Conservation (phyloP, 768 basidiomycete genomes). For the Naganishia vishniacii region DNA sequence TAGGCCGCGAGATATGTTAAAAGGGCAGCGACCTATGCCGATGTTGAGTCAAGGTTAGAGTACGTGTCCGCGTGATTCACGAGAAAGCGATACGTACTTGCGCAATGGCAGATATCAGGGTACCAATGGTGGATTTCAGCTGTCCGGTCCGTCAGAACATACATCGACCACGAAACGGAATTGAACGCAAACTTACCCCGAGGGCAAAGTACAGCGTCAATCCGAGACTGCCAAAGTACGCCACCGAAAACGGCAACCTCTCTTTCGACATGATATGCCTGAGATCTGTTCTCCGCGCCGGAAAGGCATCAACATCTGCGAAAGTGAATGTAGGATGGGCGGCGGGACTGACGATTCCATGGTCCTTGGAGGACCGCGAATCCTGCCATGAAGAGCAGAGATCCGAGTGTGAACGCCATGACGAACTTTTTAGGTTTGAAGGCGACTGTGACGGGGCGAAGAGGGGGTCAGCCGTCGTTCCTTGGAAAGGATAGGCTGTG, state of each 20-base stretch:
- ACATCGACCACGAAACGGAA: neutral
- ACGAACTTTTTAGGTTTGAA: conserved; percentile 86
- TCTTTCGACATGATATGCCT: conserved; percentile 75
- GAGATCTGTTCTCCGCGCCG: too few species aligned
- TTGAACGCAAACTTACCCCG: conserved; percentile 57
- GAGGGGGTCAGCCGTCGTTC: neutral
- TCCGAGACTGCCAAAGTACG: conserved; percentile 76
- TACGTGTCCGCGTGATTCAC: neutral
- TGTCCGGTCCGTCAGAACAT: too few species aligned
- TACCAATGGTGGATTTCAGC: conserved; percentile 79
- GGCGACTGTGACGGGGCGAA: conserved; percentile 45
- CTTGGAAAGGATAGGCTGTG: neutral
- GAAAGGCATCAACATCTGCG: neutral
- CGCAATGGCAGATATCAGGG: conserved; percentile 71
- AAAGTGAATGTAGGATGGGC: neutral
- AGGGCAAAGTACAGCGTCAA: conserved; percentile 89
- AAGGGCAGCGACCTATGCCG: conserved; percentile 65
- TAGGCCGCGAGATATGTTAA: conserved; percentile 86
- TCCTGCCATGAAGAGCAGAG: conserved; percentile 93
- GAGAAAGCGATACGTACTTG: conserved; percentile 56
- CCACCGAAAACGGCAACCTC: conserved; percentile 72
- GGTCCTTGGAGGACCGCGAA: conserved; percentile 61
- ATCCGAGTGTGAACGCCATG: conserved; percentile 81
- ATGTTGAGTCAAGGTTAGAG: neutral
- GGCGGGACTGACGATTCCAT: conserved; percentile 57